These are phyloP conservation scores for Aspergillus arachidicola DNA, from an alignment of 2,329 filamentous ascomycete genomes.

Conservation along the genomic window DNA sequence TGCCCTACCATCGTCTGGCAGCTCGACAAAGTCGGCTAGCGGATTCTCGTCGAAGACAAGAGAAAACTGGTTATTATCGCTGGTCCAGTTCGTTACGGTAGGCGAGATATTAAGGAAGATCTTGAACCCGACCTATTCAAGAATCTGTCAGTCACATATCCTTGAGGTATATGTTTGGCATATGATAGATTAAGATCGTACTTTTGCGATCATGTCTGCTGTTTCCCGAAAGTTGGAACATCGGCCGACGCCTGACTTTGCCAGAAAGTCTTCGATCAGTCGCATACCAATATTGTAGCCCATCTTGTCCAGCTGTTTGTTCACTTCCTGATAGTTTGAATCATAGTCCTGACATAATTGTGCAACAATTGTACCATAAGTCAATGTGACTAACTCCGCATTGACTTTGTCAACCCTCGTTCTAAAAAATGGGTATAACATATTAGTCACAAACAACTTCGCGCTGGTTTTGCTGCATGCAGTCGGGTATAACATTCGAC, in stretches of 20 bases:
- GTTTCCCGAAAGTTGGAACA: slow-evolving; percentile 95
- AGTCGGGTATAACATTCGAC: not conserved
- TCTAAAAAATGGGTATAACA: slow-evolving; percentile 51
- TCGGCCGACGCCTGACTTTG: slow-evolving; percentile 86
- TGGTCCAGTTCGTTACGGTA: slow-evolving; percentile 91
- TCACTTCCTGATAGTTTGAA: slow-evolving; percentile 90
- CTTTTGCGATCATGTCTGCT: slow-evolving; percentile 94
- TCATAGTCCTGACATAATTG: slow-evolving; percentile 97
- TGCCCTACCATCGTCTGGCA: slow-evolving; percentile 91
- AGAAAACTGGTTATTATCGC: slow-evolving; percentile 94
- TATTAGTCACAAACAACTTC: slow-evolving; percentile 17
- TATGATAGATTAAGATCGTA: slow-evolving; percentile 39
- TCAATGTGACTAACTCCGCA: slow-evolving; percentile 93
- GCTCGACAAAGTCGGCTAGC: slow-evolving; percentile 92
- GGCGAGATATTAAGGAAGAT: slow-evolving; percentile 98
- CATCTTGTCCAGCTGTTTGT: slow-evolving; percentile 98
- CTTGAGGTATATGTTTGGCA: not conserved
- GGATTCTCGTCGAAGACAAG: slow-evolving; percentile 97
- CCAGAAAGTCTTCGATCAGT: slow-evolving; percentile 95
- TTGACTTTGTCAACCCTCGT: slow-evolving; percentile 97
- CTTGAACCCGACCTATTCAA: slow-evolving; percentile 85
- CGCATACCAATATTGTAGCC: slow-evolving; percentile 97
- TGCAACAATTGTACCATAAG: slow-evolving; percentile 95
- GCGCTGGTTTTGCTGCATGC: no score
- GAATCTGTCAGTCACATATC: slow-evolving; percentile 10